A percentile compares a stretch with the other conserved stretches of the same genome.
These are phyloP conservation scores for Tricholoma terreum DNA, from an alignment of 768 basidiomycete species.

Conservation along the genomic window DNA sequence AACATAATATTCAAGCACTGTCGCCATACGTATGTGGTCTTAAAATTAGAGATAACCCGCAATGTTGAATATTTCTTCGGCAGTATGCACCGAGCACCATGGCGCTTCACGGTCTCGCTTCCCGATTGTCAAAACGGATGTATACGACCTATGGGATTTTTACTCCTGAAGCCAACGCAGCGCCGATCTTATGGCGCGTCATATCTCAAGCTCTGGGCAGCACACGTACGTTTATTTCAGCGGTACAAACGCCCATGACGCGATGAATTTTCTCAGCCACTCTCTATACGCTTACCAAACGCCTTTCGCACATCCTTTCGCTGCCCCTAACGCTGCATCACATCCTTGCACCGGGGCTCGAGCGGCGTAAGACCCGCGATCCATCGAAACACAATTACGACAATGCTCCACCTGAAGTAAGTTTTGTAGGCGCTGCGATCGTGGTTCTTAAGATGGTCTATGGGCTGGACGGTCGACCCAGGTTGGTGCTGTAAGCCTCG, in stretches of 20 bases:
- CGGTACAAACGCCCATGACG: constrained; percentile 14
- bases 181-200: constrained; percentile 76
- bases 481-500: constrained; percentile 38
- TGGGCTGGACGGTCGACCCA: constrained; percentile 67
- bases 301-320: constrained; percentile 50
- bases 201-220: constrained; percentile 60
- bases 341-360: constrained; percentile 44
- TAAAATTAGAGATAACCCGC: background rate
- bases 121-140: constrained; percentile 59
- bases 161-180: constrained; percentile 73
- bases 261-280: constrained; percentile 42
- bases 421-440: constrained; percentile 55
- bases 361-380: constrained; percentile 34
- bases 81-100: constrained; percentile 66
- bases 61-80: background rate
- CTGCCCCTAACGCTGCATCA: constrained; percentile 60
- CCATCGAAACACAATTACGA: constrained; percentile 52
- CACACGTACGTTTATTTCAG: constrained; percentile 56
- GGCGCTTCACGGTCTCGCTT: constrained; percentile 55
- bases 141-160: constrained; percentile 51
- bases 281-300: constrained; percentile 64
- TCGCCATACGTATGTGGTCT: constrained; percentile 61
- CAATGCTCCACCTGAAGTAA: constrained; percentile 66
- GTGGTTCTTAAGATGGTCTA: constrained; percentile 83
- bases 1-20: constrained; percentile 61